Evolutionary conservation across 805 yeast species (phyloP).

Genomic region (Saccharomycopsis sp.): DNA sequence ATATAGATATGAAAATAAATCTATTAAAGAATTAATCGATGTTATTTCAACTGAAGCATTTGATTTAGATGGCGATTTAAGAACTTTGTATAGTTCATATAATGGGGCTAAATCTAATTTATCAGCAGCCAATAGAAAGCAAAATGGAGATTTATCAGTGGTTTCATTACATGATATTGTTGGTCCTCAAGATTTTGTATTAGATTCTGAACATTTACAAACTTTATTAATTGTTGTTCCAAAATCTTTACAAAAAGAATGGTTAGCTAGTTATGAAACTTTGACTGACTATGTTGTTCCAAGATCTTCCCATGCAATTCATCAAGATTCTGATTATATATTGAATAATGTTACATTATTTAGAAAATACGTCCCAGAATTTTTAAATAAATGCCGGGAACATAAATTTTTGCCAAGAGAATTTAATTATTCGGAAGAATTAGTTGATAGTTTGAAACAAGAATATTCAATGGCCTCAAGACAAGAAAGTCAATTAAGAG

Average conservation of each 20-base stretch:
- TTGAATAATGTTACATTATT: constrained; percentile 78
- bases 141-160: constrained; percentile 88
- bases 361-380: constrained; percentile 70
- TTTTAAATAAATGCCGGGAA: constrained; percentile 68
- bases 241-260: constrained; percentile 49
- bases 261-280: constrained; percentile 67
- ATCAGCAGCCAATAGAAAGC: constrained; percentile 85
- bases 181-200: constrained; percentile 72
- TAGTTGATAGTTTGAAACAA: constrained; percentile 61
- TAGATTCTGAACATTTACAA: constrained; percentile 77
- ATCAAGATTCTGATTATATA: constrained; percentile 65
- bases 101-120: constrained; percentile 77
- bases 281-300: constrained; percentile 82
- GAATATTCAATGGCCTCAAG: constrained; percentile 74
- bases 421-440: constrained; percentile 75
- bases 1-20: constrained; percentile 68
- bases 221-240: constrained; percentile 91
- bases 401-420: constrained; percentile 90
- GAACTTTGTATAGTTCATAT: constrained; percentile 66
- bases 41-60: constrained; percentile 69
- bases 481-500: constrained; percentile 63
- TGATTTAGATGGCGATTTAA: constrained; percentile 79
- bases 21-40: constrained; percentile 69
- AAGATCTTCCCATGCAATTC: constrained; percentile 66
- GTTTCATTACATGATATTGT: constrained; percentile 88